Conservation (phyloP, 202 grass and related monocot species). For the Brachypodium distachyon region DNA sequence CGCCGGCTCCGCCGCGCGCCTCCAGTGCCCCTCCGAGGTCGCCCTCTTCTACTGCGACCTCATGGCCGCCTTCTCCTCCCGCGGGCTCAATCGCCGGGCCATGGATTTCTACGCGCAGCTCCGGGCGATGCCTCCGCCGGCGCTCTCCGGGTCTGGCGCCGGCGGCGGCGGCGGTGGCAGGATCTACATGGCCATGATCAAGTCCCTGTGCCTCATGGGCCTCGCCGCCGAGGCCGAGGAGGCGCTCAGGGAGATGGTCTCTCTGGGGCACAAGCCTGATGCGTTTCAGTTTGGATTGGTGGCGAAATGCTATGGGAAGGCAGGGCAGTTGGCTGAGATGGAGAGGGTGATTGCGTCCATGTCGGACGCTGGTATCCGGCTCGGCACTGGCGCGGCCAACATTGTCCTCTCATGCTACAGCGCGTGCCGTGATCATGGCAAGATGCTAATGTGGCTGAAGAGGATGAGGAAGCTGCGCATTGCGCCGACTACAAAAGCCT, state of each 20-base stretch:
- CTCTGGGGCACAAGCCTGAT: conserved; percentile 37
- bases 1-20: conserved; percentile 38
- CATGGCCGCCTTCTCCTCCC: conserved; percentile 59
- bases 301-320: conserved; percentile 62
- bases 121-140: conserved; percentile 28
- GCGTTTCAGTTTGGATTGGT: conserved; percentile 56
- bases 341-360: conserved; percentile 55
- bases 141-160: conserved; percentile 20
- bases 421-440: conserved; percentile 33
- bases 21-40: conserved; percentile 27
- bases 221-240: conserved; percentile 58
- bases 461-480: conserved; percentile 39
- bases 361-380: conserved; percentile 44
- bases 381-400: conserved; percentile 50
- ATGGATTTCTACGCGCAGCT: conserved; percentile 45
- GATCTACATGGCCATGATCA: conserved; percentile 48
- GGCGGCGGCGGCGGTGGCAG: too few relatives aligned
- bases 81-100: conserved; percentile 30
- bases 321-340: conserved; percentile 48
- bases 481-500: conserved; percentile 35
- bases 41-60: conserved; percentile 74
- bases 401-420: conserved; percentile 77
- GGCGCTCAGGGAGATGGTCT: conserved; percentile 53
- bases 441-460: conserved; percentile 54
- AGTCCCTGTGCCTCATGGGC: conserved; percentile 64